Evolutionary conservation across 148 eudicot genomes (phyloP), one percentile per base, ranked within the genome.

Genomic region (Vaccinium vitisidaea): DNA sequence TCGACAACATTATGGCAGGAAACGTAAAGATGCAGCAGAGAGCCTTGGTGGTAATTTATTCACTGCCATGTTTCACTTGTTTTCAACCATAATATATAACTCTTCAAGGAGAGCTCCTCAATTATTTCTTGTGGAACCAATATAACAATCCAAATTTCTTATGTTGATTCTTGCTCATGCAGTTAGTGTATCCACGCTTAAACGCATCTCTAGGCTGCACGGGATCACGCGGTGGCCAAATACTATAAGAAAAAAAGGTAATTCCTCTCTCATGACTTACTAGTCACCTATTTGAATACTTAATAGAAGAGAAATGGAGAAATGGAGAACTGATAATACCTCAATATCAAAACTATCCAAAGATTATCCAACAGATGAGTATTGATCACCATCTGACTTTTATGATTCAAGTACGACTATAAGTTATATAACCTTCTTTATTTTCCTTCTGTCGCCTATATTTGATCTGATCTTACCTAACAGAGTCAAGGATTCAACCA

Each of bases 101-200:
- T 63, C 70, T 23, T 1, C 12, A 7, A 23, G 12, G 30, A 2
- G 27, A 63, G 10, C 27, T n/a, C 30, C 30, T 27, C 27, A 23
- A 21, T 7, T 63, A n/a, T 63, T n/a, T n/a, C 67, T 59, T 6
- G 9, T 21, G 9, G 67, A 59, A 19, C 6, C 65, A 59, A 3
- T 55, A 14, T 55, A 55, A 15, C 19, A 39, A 39, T 56, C 1
- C 0, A 6, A 7, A 1, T 19, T 61, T 61, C 25, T 61, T 6
- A 46, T 75, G 67, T 61, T 4, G 48, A 16, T 50, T 83, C 59
- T 80, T 83, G n/a, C 30, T 84, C 77, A 77, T 83, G 80, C 94
- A 95, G 98, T 95, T 84, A 92, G 98, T 84, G 95, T 94, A 30
- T 91, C 98, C 43, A 95, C 98, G 46, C 92, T 95, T 94, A 95